Conservation (phyloP, 805 yeast genomes). For the Wickerhamomyces queroliae region DNA sequence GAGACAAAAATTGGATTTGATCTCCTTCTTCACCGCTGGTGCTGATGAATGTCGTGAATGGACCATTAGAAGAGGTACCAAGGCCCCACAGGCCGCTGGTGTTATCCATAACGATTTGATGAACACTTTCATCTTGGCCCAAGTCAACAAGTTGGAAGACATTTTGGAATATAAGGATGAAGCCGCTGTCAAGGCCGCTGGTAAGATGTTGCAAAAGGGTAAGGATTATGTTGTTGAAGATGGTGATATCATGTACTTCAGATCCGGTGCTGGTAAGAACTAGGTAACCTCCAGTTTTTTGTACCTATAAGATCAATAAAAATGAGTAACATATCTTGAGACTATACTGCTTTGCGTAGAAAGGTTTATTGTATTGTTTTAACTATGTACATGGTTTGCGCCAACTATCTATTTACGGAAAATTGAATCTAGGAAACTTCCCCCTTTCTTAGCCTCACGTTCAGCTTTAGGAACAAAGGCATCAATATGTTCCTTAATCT, state of each 20-base stretch:
- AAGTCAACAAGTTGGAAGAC: constrained; percentile 82
- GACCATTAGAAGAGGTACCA: constrained; percentile 89
- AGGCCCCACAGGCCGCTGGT: constrained; percentile 99
- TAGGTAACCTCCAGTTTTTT: constrained; percentile 17
- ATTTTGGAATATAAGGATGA: constrained; percentile 77
- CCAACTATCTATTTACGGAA: background rate
- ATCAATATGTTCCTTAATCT: constrained; percentile 69
- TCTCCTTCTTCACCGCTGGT: constrained; percentile 94
- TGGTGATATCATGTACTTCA: constrained; percentile 87
- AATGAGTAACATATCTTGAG: background rate
- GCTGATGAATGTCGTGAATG: constrained; percentile 96
- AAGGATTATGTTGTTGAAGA: constrained; percentile 93
- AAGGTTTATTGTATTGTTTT: background rate
- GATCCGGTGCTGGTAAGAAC: constrained; percentile 91
- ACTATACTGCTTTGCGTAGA: background rate
- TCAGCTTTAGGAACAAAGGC: constrained; percentile 70
- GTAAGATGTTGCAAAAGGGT: constrained; percentile 88
- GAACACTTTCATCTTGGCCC: constrained; percentile 92
- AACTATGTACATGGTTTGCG: constrained; percentile 1
- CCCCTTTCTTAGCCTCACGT: constrained; percentile 57
- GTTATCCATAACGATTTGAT: constrained; percentile 94
- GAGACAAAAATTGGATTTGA: constrained; percentile 82
- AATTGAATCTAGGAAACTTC: constrained; percentile 30
- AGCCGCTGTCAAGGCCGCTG: constrained; percentile 74
- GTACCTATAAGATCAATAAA: too few relatives aligned